Evolutionary conservation across 1,284 basidiomycete genomes (phyloP).

Genomic region (Leccinum subatratum): DNA sequence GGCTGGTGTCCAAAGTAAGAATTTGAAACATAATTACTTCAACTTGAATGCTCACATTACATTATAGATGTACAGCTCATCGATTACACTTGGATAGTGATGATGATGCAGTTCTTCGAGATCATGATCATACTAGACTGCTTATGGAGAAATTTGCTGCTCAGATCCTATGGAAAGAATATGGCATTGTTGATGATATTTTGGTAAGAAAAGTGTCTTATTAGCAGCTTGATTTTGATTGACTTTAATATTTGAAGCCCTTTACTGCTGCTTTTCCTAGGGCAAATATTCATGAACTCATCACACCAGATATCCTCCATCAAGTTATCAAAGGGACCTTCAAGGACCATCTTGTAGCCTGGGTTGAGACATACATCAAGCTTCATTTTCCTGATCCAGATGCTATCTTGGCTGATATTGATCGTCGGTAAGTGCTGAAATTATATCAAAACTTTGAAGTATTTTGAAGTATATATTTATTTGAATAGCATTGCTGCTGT

Average conservation of each 20-base stretch:
- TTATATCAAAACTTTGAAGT: background rate
- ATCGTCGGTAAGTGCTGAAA: background rate
- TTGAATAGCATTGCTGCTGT: background rate
- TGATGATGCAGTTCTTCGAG: background rate
- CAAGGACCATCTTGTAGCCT: too few species aligned
- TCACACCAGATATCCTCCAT: too few species aligned
- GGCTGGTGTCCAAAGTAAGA: slow-evolving; percentile 1
- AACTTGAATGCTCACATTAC: background rate
- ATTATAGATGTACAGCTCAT: background rate
- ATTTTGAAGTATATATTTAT: background rate
- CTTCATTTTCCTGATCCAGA: background rate
- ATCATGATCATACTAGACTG: background rate
- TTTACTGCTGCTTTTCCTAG: too few species aligned
- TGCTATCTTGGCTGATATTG: background rate
- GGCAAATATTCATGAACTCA: too few species aligned
- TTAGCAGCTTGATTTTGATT: background rate
- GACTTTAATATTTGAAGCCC: background rate
- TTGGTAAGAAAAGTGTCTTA: background rate
- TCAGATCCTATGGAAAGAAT: background rate
- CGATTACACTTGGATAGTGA: background rate
- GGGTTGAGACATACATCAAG: background rate
- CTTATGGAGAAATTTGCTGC: background rate
- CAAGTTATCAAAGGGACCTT: too few species aligned
- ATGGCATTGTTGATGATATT: background rate
- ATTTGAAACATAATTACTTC: background rate